Evolutionary conservation across 169 alveolate species (phyloP).

Genomic region (Miamiensis avidus): DNA sequence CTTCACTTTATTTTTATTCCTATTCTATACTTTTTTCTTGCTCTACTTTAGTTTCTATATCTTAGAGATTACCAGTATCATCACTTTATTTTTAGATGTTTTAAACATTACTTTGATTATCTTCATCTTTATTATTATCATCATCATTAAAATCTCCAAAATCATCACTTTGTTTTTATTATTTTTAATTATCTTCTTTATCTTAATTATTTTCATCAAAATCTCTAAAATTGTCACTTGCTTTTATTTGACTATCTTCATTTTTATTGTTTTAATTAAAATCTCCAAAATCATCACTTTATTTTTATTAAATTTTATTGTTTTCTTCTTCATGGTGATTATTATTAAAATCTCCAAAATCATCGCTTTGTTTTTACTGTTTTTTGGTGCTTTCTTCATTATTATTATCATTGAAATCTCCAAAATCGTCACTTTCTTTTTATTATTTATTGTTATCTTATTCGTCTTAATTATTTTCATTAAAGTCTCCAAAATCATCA

Average conservation of each 20-base stretch:
- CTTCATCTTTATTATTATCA: neutral
- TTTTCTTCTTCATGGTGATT: neutral
- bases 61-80: too few species aligned
- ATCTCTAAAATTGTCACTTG: neutral
- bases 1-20: neutral
- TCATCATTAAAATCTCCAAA: neutral
- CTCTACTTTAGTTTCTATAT: too few species aligned
- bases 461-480: too few species aligned
- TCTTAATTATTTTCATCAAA: neutral
- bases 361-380: too few species aligned
- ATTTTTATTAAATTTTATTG: too few species aligned
- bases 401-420: neutral
- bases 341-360: neutral
- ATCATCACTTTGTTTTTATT: neutral
- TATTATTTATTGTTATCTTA: too few species aligned
- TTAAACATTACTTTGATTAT: too few species aligned
- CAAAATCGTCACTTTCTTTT: neutral
- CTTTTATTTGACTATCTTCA: neutral
- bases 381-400: too few species aligned
- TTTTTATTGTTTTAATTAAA: too few species aligned
- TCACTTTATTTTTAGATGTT: too few species aligned
- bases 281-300: neutral
- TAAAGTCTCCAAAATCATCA: neutral
- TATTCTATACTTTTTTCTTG: too few species aligned
- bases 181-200: too few species aligned